These are phyloP conservation scores for Eucalyptus polyanthemos DNA, from an alignment of 345 rosid genomes.

Conservation along the genomic window DNA sequence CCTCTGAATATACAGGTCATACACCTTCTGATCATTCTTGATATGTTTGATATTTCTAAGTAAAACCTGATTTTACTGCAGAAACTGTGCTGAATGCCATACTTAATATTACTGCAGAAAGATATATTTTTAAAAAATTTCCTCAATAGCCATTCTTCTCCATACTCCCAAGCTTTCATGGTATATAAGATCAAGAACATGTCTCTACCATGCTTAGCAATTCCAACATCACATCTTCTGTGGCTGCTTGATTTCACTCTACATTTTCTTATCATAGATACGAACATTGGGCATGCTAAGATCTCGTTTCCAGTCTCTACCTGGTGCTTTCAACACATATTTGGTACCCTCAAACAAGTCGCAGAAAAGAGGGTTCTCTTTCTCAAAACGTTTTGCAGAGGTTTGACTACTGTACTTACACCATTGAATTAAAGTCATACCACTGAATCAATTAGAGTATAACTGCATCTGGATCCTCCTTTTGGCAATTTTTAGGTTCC, in stretches of 20 bases:
- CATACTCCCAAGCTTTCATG: neutral
- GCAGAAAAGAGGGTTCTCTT: constrained; percentile 75
- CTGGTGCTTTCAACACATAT: constrained; percentile 79
- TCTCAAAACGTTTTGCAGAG: constrained; percentile 80
- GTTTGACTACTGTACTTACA: constrained; percentile 12
- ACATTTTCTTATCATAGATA: constrained; percentile 29
- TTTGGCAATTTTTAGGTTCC: constrained; percentile 40
- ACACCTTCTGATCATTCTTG: neutral
- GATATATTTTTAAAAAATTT: neutral
- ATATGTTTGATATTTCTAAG: neutral
- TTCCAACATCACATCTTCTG: neutral
- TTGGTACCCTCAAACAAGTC: constrained; percentile 84
- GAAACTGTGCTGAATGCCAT: neutral
- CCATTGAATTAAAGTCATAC: neutral
- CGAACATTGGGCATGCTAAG: constrained; percentile 93
- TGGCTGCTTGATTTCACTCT: neutral
- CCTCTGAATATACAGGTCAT: neutral
- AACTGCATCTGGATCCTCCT: neutral
- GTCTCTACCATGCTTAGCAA: neutral
- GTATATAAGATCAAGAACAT: neutral
- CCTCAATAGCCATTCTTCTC: neutral
- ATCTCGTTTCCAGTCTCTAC: constrained; percentile 91
- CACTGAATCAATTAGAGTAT: neutral
- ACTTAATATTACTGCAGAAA: neutral
- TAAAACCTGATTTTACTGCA: neutral